Conservation (phyloP, 495 filamentous ascomycete species). For the Echria macrotheca region DNA sequence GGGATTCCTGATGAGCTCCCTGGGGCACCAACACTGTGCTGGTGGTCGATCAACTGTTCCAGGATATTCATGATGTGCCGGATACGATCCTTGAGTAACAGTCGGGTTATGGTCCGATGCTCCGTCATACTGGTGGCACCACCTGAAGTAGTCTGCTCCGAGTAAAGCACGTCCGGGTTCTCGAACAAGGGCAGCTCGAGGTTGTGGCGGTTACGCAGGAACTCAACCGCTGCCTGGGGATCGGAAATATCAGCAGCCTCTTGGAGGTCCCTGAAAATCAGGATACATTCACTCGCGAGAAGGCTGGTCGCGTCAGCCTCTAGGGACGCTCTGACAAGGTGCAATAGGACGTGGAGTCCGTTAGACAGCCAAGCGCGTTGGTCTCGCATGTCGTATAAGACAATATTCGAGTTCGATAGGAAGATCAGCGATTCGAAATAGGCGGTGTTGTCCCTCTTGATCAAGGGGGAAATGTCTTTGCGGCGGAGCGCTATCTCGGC, state of each 20-base stretch:
- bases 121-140: neutral
- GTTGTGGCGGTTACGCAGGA: constrained; percentile 1
- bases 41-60: constrained; percentile 8
- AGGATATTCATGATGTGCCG: neutral
- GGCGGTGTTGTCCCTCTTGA: neutral
- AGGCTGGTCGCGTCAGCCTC: neutral
- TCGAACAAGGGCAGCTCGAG: constrained; percentile 7
- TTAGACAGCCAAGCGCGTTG: constrained; percentile 12
- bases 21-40: neutral
- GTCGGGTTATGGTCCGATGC: neutral
- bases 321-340: constrained; percentile 14
- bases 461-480: constrained; percentile 5
- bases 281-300: neutral
- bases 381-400: constrained; percentile 9
- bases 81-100: constrained; percentile 6
- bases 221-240: constrained; percentile 4
- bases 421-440: constrained; percentile 4
- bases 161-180: constrained; percentile 1
- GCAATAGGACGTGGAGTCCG: constrained; percentile 6
- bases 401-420: constrained; percentile 3
- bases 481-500: constrained; percentile 7
- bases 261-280: neutral
- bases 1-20: neutral
- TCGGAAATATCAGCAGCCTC: neutral
- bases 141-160: neutral